A percentile compares a stretch with the other conserved stretches of the same genome.
Evolutionary conservation across 306 rosid species (phyloP).

Genomic region (Canavalia gladiata): DNA sequence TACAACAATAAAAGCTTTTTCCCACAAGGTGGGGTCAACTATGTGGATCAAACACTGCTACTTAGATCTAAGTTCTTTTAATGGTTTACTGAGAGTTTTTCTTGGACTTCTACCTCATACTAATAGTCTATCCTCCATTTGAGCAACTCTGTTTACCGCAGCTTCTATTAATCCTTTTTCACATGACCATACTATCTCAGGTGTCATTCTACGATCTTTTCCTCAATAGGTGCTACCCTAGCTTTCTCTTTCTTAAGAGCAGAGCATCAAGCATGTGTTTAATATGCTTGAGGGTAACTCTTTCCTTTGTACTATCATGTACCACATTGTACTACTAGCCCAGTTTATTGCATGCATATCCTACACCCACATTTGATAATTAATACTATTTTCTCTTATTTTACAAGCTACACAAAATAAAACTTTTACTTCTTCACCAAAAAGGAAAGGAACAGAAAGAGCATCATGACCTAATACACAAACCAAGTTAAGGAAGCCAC

Average conservation of each 20-base stretch:
- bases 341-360: too few relatives aligned
- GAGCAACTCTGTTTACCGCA: background rate
- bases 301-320: background rate
- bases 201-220: background rate
- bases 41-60: background rate
- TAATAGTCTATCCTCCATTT: background rate
- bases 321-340: too few relatives aligned
- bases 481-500: too few relatives aligned
- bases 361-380: too few relatives aligned
- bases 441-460: too few relatives aligned
- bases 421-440: too few relatives aligned
- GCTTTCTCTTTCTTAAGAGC: background rate
- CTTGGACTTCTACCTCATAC: background rate
- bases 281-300: conserved; percentile 1
- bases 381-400: too few relatives aligned
- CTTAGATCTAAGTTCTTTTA: background rate
- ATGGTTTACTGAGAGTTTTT: conserved; percentile 12
- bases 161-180: background rate
- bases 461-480: too few relatives aligned
- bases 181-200: background rate
- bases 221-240: background rate
- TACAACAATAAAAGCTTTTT: background rate
- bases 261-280: conserved; percentile 8
- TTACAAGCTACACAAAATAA: too few relatives aligned
- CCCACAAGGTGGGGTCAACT: background rate